Conservation (phyloP, 2,329 filamentous ascomycete species). For the Penicillium nordicum region DNA sequence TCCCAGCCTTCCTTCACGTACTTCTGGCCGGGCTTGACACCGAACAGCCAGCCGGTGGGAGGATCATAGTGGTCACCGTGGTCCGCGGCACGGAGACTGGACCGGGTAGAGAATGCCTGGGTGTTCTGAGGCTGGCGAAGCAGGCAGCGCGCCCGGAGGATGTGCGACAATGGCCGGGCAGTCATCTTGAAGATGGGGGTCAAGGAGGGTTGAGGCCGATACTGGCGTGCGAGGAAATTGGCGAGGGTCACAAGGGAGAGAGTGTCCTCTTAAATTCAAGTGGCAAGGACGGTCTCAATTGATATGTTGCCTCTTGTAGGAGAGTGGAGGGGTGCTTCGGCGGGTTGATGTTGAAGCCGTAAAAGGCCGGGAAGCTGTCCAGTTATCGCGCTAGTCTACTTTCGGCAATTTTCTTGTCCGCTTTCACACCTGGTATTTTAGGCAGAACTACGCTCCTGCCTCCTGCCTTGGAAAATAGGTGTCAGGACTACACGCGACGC, state of each 20-base stretch:
- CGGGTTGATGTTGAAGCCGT: conserved; percentile 39
- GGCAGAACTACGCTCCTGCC: conserved; percentile 15
- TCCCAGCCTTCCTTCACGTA: conserved; percentile 97
- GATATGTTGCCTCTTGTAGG: conserved; percentile 22
- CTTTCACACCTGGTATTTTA: conserved; percentile 24
- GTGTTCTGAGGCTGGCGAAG: conserved; percentile 35
- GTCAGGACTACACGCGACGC: conserved; percentile 28
- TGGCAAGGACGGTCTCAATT: conserved; percentile 26
- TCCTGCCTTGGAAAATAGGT: conserved; percentile 24
- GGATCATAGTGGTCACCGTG: conserved; percentile 83
- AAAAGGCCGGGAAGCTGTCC: conserved; percentile 35
- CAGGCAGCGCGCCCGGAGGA: conserved; percentile 40
- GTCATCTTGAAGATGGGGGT: conserved; percentile 35
- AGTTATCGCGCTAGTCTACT: conserved; percentile 31
- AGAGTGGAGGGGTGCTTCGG: conserved; percentile 31
- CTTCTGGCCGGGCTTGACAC: conserved; percentile 92
- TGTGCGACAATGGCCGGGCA: conserved; percentile 38
- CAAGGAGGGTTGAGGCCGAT: conserved; percentile 12
- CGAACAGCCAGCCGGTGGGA: conserved; percentile 87
- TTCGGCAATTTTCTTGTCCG: conserved; percentile 25
- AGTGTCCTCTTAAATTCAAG: conserved; percentile 12
- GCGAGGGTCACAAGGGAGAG: conserved; percentile 5
- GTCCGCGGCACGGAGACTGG: conserved; percentile 43
- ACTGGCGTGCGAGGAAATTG: conserved; percentile 3
- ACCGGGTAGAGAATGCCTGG: conserved; percentile 43